Evolutionary conservation across 192 early-diverging fungal genomes (phyloP).

Genomic region (Linnemannia exigua): DNA sequence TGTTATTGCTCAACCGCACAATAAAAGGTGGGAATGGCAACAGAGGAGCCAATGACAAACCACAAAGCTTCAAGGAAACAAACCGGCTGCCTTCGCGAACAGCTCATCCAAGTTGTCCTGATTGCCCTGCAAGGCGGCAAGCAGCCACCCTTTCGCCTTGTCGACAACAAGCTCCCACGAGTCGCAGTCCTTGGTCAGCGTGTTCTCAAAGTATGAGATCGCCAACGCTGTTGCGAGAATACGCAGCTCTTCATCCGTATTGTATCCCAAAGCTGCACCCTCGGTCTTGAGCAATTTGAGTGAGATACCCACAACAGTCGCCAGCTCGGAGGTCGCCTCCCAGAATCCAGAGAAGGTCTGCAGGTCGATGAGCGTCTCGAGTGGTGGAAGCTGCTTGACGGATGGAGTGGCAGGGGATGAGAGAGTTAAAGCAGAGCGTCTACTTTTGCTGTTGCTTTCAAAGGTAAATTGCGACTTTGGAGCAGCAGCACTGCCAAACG

Average conservation of each 20-base stretch:
- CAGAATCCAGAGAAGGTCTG: slow-evolving; percentile 35
- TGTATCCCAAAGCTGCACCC: slow-evolving; percentile 20
- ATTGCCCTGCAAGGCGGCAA: slow-evolving; percentile 11
- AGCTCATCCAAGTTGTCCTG: slow-evolving; percentile 16
- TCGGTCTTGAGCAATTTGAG: slow-evolving; percentile 17
- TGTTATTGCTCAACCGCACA: slow-evolving; percentile 1
- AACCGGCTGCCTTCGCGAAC: slow-evolving; percentile 5
- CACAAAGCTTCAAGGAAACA: slow-evolving; percentile 17
- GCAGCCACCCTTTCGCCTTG: slow-evolving; percentile 30
- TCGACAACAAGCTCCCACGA: slow-evolving; percentile 26
- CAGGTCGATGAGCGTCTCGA: slow-evolving; percentile 24
- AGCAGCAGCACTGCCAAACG: slow-evolving; percentile 7
- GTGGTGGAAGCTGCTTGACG: slow-evolving; percentile 12
- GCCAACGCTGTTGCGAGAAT: slow-evolving; percentile 26
- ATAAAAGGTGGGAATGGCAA: background rate
- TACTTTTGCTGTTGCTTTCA: slow-evolving; percentile 2
- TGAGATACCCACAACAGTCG: slow-evolving; percentile 9
- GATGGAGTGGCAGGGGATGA: slow-evolving; percentile 4
- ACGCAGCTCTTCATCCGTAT: slow-evolving; percentile 13
- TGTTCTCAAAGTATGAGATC: slow-evolving; percentile 34
- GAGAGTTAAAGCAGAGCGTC: background rate
- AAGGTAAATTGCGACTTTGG: background rate
- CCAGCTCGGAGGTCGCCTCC: slow-evolving; percentile 11
- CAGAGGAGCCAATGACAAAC: slow-evolving; percentile 4
- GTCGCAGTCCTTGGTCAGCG: slow-evolving; percentile 20